A percentile compares a stretch with the other conserved stretches of the same genome.
Conservation (phyloP, 306 rosid genomes). For the Lupinus albus region DNA sequence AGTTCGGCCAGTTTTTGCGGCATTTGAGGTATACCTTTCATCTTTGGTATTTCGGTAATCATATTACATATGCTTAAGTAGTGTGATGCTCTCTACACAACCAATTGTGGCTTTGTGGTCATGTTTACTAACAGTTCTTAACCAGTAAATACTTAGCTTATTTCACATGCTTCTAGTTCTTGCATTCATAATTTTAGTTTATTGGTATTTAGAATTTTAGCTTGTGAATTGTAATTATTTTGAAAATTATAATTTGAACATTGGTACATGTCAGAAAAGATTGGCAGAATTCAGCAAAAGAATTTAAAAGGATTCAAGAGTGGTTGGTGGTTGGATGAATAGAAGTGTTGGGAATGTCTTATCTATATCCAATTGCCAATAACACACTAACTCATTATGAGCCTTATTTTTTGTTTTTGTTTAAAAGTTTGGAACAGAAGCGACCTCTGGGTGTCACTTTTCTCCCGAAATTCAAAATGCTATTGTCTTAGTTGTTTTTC, state of each 20-base stretch:
- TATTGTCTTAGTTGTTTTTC: no score
- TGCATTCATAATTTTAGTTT: not conserved
- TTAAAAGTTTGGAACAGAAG: no score
- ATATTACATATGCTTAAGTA: slow-evolving; percentile 6
- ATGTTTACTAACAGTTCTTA: not conserved
- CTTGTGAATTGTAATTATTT: not conserved
- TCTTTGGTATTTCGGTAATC: not conserved
- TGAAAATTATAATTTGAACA: not conserved
- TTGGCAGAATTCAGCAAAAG: not conserved
- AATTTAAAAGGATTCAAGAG: no score
- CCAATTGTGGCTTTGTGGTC: slow-evolving; percentile 5
- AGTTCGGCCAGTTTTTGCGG: slow-evolving; percentile 71
- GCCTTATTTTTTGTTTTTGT: no score
- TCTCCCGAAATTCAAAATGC: no score
- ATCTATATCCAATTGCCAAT: not conserved
- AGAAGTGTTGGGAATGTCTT: not conserved
- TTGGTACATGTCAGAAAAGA: no score
- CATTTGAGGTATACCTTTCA: slow-evolving; percentile 56
- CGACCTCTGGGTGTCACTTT: no score
- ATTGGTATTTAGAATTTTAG: no score
- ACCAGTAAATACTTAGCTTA: not conserved
- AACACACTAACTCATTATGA: no score
- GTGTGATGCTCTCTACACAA: not conserved
- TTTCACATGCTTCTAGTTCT: no score
- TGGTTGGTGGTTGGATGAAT: not conserved